Conservation (phyloP, 176 grass and related monocot species). For the Rhipidocladum racemiflorum region DNA sequence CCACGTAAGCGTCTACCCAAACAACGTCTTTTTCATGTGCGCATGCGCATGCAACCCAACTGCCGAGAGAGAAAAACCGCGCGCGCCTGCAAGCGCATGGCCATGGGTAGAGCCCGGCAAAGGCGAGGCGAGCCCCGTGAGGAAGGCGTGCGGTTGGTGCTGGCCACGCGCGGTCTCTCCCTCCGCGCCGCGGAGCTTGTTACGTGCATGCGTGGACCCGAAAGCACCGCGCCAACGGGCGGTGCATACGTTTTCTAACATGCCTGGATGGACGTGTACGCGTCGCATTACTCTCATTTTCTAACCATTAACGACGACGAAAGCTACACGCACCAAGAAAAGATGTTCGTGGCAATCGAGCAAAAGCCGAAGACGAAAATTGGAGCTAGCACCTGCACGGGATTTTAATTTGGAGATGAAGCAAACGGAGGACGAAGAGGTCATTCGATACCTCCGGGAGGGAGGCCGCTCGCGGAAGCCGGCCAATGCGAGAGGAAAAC, state of each 20-base stretch:
- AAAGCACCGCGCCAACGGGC: conserved; percentile 8
- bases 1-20: no score
- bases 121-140: not conserved
- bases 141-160: conserved; percentile 24
- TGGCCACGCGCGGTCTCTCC: conserved; percentile 1
- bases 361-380: not conserved
- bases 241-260: not conserved
- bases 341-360: not conserved
- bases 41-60: not conserved
- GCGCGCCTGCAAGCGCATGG: not conserved
- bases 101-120: not conserved
- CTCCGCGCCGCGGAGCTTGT: not conserved
- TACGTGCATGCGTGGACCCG: not conserved
- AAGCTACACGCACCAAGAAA: not conserved
- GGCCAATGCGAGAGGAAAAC: not conserved
- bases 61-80: not conserved
- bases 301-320: not conserved
- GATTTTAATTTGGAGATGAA: not conserved
- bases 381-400: not conserved
- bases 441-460: conserved; percentile 15
- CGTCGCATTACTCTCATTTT: not conserved
- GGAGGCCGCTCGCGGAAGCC: not conserved
- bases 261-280: not conserved
- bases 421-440: not conserved
- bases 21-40: not conserved